Evolutionary conservation across 257 asterid genomes (phyloP), one percentile per base, ranked within the genome.

Genomic region (Penstemon newberryi): DNA sequence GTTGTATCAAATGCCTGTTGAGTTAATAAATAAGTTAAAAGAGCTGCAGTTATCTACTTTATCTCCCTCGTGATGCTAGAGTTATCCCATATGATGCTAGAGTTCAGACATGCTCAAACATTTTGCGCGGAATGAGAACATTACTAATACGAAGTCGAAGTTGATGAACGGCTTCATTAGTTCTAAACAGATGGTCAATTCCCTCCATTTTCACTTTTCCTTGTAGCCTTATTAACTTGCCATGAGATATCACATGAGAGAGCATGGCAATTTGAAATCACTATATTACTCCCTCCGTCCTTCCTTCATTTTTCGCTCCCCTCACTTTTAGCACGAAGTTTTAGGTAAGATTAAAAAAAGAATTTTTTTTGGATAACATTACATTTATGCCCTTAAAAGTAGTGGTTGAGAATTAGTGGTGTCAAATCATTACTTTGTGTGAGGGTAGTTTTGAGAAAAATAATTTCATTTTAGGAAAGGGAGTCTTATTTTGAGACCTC

Each of bases 171-270:
- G 10, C 51, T 46, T 46, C 51, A 7, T 46, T 46, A 43, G 8
- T 46, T 18, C 44, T 6, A 37, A 41, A 25, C 55, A 67, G 9
- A 40, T 53, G 33, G 43, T 54, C 42, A 56, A 67, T 15, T 67
- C 36, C n/a, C 64, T 4, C 50, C 5, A 56, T 44, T 43, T 12
- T 44, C 25, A 43, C 25, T 33, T 9, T 25, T 18, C 11, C 38
- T 36, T 39, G 36, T 7, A 42, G 43, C 1, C 53, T 45, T 25
- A 0, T 10, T 13, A 25, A 12, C 40, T 10, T 8, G 63, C 54
- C 5, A 15, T n/a, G 19, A 9, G 41, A 15, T 67, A 9, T 58
- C 38, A 13, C 15, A 10, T 0, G 54, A 15, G 5, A 4, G 8
- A 46, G 19, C 12, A 25, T 58, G 19, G 15, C 56, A 13, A 8